A percentile compares a stretch with the other conserved stretches of the same genome.
These are phyloP conservation scores for Cutaneotrichosporon sp. DNA, from an alignment of 1,284 basidiomycete species.

Conservation along the genomic window DNA sequence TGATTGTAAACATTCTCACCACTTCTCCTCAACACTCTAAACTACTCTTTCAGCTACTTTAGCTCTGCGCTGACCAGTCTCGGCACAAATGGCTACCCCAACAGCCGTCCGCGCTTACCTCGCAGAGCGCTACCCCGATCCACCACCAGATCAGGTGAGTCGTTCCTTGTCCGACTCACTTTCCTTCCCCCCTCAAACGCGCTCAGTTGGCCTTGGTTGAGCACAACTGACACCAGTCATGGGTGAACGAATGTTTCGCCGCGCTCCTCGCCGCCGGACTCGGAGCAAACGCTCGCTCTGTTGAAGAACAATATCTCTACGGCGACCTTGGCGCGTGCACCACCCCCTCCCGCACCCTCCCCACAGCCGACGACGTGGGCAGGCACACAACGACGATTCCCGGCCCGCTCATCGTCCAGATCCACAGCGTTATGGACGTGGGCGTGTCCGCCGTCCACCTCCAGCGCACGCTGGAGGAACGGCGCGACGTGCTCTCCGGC, in stretches of 20 bases:
- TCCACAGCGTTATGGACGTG: conserved; percentile 44
- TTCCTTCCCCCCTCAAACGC: background rate
- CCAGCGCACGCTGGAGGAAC: conserved; percentile 43
- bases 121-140: conserved; percentile 2
- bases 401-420: conserved; percentile 39
- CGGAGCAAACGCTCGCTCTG: conserved; percentile 19
- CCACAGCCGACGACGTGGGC: conserved; percentile 17
- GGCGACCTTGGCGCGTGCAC: conserved; percentile 39
- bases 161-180: background rate
- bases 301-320: conserved; percentile 42
- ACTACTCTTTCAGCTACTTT: background rate
- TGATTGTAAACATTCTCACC: background rate
- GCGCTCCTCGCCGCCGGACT: conserved; percentile 32
- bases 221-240: conserved; percentile 27
- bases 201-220: background rate
- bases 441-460: conserved; percentile 48
- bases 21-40: background rate
- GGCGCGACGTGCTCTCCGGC: conserved; percentile 48
- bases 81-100: background rate
- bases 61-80: background rate
- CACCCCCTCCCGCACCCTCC: conserved; percentile 19
- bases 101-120: conserved; percentile 2
- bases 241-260: conserved; percentile 36
- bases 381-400: conserved; percentile 33
- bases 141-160: conserved; percentile 2